Percentiles rank a stretch among this genome's conserved stretches.
These are phyloP conservation scores for Mycena floridula DNA, from an alignment of 768 basidiomycete species.

Conservation along the genomic window DNA sequence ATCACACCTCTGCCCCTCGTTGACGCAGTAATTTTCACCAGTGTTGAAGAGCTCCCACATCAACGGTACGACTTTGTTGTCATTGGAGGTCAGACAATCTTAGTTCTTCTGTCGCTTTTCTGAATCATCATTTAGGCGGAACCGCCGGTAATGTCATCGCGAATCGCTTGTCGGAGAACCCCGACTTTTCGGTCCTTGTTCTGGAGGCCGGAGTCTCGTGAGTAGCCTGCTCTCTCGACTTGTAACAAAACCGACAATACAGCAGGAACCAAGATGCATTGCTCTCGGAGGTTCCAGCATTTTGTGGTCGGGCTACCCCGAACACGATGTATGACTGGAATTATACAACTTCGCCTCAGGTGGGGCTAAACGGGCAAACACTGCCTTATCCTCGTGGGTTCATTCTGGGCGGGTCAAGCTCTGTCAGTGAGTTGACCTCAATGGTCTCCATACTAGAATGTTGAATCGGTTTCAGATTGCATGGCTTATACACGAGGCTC, in stretches of 20 bases:
- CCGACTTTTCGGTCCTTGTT: conserved; percentile 28
- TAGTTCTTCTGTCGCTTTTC: not conserved
- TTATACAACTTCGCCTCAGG: conserved; percentile 14
- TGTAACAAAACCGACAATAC: not conserved
- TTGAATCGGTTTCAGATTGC: conserved; percentile 7
- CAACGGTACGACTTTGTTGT: conserved; percentile 11
- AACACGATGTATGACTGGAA: conserved; percentile 10
- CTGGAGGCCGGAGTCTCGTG: conserved; percentile 21
- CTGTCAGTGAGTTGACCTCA: conserved; percentile 7
- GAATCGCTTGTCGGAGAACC: conserved; percentile 26
- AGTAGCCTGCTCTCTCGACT: not conserved
- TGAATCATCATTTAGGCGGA: conserved; percentile 9
- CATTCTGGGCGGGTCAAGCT: conserved; percentile 14
- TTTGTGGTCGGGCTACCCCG: not conserved
- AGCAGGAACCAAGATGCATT: conserved; percentile 1
- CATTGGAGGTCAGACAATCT: conserved; percentile 7
- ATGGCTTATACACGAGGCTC: conserved; percentile 15
- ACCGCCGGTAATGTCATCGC: conserved; percentile 33
- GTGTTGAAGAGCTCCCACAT: no score
- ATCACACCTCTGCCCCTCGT: no score
- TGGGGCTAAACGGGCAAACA: conserved; percentile 8
- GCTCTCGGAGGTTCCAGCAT: not conserved
- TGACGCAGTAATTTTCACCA: no score
- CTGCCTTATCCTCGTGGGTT: conserved; percentile 14
- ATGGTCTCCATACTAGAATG: not conserved